Conservation (phyloP, 495 filamentous ascomycete species). For the Penicillium salamii region DNA sequence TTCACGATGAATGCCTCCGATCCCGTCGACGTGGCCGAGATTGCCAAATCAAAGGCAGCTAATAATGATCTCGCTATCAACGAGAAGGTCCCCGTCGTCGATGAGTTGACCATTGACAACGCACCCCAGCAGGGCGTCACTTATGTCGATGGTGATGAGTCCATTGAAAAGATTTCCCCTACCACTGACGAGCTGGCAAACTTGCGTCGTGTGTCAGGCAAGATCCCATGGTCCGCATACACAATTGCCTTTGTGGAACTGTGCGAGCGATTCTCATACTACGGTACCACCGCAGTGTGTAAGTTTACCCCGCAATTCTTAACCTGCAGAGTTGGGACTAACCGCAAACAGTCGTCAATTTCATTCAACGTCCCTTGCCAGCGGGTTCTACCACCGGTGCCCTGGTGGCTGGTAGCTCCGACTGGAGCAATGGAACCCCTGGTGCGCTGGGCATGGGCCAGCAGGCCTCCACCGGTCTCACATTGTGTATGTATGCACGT, state of each 20-base stretch:
- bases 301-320: constrained; percentile 21
- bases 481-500: constrained; percentile 34
- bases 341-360: constrained; percentile 52
- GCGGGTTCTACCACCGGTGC: constrained; percentile 58
- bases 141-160: constrained; percentile 15
- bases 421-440: constrained; percentile 45
- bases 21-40: constrained; percentile 27
- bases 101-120: constrained; percentile 13
- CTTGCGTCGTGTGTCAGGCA: constrained; percentile 63
- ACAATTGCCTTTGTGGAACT: constrained; percentile 73
- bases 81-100: constrained; percentile 12
- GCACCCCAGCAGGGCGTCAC: not conserved
- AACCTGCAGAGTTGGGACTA: no score
- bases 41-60: constrained; percentile 23
- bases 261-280: constrained; percentile 78
- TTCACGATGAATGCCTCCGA: constrained; percentile 33
- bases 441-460: constrained; percentile 70
- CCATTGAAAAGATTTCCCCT: constrained; percentile 33
- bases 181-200: constrained; percentile 58
- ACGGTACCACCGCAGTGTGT: constrained; percentile 73
- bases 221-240: constrained; percentile 62
- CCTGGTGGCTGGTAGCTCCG: constrained; percentile 21
- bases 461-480: constrained; percentile 60
- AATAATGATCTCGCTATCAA: constrained; percentile 16
- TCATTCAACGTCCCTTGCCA: constrained; percentile 66